A percentile compares a stretch with the other conserved stretches of the same genome.
Evolutionary conservation across 495 filamentous ascomycete species (phyloP).

Genomic region (Margaritispora aquatica): DNA sequence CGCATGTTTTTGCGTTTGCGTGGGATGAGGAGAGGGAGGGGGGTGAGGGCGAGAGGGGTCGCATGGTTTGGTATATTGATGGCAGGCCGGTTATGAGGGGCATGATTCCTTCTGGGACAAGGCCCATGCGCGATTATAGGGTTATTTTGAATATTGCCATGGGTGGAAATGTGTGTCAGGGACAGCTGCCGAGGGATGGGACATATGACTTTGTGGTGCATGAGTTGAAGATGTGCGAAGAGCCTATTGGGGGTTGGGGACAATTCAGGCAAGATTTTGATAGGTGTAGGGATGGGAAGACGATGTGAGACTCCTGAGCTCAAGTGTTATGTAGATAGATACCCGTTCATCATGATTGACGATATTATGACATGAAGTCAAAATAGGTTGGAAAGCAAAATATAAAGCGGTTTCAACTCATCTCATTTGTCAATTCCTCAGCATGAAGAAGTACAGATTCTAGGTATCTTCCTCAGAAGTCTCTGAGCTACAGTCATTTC

Average conservation of each 20-base stretch:
- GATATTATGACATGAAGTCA: background rate
- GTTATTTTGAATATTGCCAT: constrained; percentile 39
- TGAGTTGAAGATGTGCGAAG: constrained; percentile 30
- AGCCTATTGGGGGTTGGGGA: constrained; percentile 34
- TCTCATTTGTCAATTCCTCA: background rate
- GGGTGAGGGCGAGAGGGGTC: constrained; percentile 18
- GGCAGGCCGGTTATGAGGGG: constrained; percentile 35
- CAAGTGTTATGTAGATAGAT: background rate
- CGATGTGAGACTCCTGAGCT: background rate
- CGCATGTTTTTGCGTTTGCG: constrained; percentile 30
- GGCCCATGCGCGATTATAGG: constrained; percentile 34
- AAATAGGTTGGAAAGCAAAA: background rate
- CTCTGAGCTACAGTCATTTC: background rate
- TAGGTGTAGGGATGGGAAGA: constrained; percentile 27
- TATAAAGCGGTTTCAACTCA: background rate
- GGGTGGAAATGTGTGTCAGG: constrained; percentile 38
- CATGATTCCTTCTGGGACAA: constrained; percentile 31
- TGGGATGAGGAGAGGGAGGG: constrained; percentile 34
- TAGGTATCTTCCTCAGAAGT: background rate
- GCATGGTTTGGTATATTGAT: constrained; percentile 39
- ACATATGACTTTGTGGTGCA: constrained; percentile 36
- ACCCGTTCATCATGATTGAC: background rate
- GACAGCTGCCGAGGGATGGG: constrained; percentile 32
- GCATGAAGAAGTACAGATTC: background rate
- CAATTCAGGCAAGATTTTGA: constrained; percentile 33